Percentiles rank a stretch among this genome's conserved stretches.
Conservation (phyloP, 306 rosid genomes). For the Mimosa pudica region DNA sequence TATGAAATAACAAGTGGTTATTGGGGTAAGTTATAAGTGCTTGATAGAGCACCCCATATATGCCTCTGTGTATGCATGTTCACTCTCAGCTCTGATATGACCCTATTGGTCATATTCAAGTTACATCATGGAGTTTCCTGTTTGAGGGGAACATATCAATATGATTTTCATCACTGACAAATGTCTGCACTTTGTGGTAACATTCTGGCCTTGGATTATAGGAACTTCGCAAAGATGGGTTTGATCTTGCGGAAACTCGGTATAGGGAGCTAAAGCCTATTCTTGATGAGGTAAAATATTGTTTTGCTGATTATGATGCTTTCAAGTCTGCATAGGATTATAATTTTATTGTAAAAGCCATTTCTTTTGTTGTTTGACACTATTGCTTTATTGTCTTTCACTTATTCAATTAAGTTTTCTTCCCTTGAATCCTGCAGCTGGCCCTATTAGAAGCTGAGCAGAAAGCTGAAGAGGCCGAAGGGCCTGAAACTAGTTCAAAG, state of each 20-base stretch:
- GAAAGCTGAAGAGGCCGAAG: constrained; percentile 90
- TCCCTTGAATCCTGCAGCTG: constrained; percentile 56
- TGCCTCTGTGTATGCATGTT: neutral
- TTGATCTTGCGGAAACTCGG: constrained; percentile 91
- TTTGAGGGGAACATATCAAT: constrained; percentile 1
- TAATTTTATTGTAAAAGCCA: constrained; percentile 5
- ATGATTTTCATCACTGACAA: constrained; percentile 15
- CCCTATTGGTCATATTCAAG: neutral
- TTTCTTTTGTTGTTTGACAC: constrained; percentile 10
- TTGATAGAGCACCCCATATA: neutral
- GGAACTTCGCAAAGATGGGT: constrained; percentile 99
- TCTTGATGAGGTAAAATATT: constrained; percentile 81
- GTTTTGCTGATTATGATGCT: neutral
- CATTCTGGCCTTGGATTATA: constrained; percentile 37
- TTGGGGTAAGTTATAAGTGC: neutral
- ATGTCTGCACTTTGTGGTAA: constrained; percentile 17
- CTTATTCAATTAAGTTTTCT: neutral
- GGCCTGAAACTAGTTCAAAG: constrained; percentile 70
- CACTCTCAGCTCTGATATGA: neutral
- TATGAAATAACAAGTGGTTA: neutral
- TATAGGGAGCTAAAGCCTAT: constrained; percentile 93
- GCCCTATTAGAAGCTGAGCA: constrained; percentile 89
- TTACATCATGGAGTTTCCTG: neutral
- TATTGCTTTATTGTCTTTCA: constrained; percentile 4
- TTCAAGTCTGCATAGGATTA: neutral